Conservation (phyloP, 1,284 basidiomycete genomes). For the Malassezia pachydermatis region DNA sequence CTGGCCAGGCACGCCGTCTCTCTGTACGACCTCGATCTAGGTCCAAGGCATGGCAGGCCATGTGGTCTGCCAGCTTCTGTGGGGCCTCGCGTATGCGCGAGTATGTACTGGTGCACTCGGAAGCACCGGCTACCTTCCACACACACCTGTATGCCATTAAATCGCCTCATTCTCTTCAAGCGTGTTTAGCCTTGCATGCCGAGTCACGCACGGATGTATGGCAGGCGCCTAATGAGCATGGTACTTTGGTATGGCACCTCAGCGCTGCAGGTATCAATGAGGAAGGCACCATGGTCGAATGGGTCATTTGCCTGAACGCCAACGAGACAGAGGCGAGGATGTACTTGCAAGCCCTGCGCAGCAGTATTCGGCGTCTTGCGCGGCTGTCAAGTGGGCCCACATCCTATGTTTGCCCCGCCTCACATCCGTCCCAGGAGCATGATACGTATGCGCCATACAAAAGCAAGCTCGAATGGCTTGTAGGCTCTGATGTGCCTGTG, state of each 20-base stretch:
- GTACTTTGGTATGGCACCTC: neutral
- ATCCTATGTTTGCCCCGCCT: too few relatives aligned
- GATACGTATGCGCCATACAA: conserved; percentile 1
- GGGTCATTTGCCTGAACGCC: conserved; percentile 5
- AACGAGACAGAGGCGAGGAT: neutral
- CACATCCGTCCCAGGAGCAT: too few relatives aligned
- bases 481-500: neutral
- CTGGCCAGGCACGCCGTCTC: neutral
- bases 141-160: conserved; percentile 3
- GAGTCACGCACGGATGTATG: neutral
- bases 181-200: conserved; percentile 1
- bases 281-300: neutral
- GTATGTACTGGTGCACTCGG: conserved; percentile 6
- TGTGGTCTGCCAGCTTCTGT: neutral
- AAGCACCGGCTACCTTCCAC: neutral
- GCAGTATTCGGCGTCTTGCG: conserved; percentile 3
- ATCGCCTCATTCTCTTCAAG: neutral
- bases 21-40: too few relatives aligned
- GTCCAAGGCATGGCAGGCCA: neutral
- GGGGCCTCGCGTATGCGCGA: neutral
- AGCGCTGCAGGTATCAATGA: neutral
- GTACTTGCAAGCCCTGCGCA: neutral
- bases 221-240: neutral
- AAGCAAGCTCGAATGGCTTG: conserved; percentile 4
- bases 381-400: too few relatives aligned